Evolutionary conservation across 768 basidiomycete species (phyloP).

Genomic region (Hydnomerulius pinastri): DNA sequence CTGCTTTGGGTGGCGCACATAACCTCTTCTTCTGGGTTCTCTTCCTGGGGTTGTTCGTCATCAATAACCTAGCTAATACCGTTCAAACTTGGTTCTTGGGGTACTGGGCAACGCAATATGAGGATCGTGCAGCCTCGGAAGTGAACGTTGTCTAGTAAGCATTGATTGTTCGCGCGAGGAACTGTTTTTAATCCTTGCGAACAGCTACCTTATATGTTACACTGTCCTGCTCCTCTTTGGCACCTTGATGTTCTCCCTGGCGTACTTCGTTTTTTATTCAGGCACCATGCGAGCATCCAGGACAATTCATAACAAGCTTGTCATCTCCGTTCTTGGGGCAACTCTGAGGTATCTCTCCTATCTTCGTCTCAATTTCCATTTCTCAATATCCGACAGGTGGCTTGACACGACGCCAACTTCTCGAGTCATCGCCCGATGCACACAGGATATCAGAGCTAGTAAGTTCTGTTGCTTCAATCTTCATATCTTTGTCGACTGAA

Average conservation of each 20-base stretch:
- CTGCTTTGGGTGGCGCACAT: slow-evolving; percentile 25
- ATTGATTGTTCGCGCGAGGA: neutral
- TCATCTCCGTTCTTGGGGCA: slow-evolving; percentile 56
- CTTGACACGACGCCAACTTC: slow-evolving; percentile 52
- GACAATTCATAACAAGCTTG: slow-evolving; percentile 50
- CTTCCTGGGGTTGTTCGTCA: slow-evolving; percentile 17
- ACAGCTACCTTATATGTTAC: slow-evolving; percentile 52
- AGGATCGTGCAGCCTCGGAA: slow-evolving; percentile 29
- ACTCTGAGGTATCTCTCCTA: slow-evolving; percentile 58
- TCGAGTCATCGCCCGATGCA: slow-evolving; percentile 40
- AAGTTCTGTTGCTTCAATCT: slow-evolving; percentile 1
- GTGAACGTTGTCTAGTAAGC: slow-evolving; percentile 38
- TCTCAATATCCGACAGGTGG: slow-evolving; percentile 42
- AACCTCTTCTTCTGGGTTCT: slow-evolving; percentile 34
- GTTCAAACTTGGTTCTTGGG: slow-evolving; percentile 46
- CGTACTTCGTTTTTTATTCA: slow-evolving; percentile 42
- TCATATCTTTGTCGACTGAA: neutral
- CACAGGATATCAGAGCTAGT: slow-evolving; percentile 53
- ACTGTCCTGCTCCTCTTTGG: slow-evolving; percentile 38
- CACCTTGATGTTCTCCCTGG: slow-evolving; percentile 34
- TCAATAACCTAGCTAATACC: slow-evolving; percentile 21
- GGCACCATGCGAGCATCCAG: slow-evolving; percentile 57
- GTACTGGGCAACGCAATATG: slow-evolving; percentile 47
- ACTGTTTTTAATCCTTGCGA: neutral
- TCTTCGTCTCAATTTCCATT: slow-evolving; percentile 21